A percentile compares a stretch with the other conserved stretches of the same genome.
These are phyloP conservation scores for Amanita rimosa DNA, from an alignment of 768 basidiomycete species.

Conservation along the genomic window DNA sequence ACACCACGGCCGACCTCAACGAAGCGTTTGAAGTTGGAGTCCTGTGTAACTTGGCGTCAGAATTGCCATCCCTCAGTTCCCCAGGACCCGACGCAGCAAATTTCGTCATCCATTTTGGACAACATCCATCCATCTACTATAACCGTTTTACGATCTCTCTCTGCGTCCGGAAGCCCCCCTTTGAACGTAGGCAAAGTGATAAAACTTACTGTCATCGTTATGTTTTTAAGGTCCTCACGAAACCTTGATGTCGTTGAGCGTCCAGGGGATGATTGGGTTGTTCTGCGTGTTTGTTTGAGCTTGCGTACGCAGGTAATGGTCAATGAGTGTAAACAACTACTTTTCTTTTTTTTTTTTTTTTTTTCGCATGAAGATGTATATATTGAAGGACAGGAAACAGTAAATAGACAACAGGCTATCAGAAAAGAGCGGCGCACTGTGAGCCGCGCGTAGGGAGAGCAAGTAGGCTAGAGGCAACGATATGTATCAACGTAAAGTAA, in stretches of 20 bases:
- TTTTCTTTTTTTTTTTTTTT: no score
- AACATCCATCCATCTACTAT: constrained; percentile 3
- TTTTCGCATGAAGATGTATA: no score
- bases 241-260: constrained; percentile 1
- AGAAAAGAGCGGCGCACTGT: no score
- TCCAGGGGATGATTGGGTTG: neutral
- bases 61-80: neutral
- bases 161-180: neutral
- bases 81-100: no score
- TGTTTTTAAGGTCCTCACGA: neutral
- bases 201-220: constrained; percentile 1
- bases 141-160: neutral
- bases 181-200: neutral
- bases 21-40: constrained; percentile 92
- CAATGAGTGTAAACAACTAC: neutral
- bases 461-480: no score
- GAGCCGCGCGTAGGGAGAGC: no score
- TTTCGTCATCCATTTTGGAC: constrained; percentile 4
- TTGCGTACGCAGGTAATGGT: neutral
- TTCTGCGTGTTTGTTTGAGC: neutral
- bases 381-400: no score
- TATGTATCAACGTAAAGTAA: no score
- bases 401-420: no score
- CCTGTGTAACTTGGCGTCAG: constrained; percentile 22
- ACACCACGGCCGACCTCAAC: constrained; percentile 95